Evolutionary conservation across 2,329 filamentous ascomycete species (phyloP), one percentile per base, ranked within the genome.

Genomic region (Calonectria pauciramosa): DNA sequence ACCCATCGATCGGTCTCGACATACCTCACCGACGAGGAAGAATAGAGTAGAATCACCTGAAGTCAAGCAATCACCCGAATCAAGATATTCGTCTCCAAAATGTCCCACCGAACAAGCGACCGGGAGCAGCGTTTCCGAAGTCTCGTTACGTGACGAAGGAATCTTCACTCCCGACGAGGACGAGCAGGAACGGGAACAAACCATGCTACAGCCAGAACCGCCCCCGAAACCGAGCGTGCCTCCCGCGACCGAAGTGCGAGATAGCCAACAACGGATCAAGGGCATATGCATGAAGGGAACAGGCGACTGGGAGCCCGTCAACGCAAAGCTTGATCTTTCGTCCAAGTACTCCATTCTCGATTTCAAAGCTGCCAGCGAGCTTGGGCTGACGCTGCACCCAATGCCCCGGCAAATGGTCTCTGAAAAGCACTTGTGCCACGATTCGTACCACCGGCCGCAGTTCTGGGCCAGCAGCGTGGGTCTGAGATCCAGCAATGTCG

Each of bases 261-360:
- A 63, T 13, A 41, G 8, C 23, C 13, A 18, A 13, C 20, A 20
- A 23, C n/a, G n/a, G 20, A 69, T 36, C 36, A 56, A 54, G 30
- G 34, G 54, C 6, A 32, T 73, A 16, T 70, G 56, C 38, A 70
- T 73, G 30, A 49, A 28, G 23, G 59, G 67, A 13, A 54, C 44
- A 36, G 59, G 47, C 7, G 66, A 65, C 9, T 73, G 71, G 71
- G 66, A 73, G n/a, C 44, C 47, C 1, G 49, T 66, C 18, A 28
- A 59, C 18, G 71, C 71, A 26, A 44, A 36, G 20, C 32, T 56
- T 23, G 66, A 73, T 26, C 6, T 11, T 10, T 52, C n/a, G 13
- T 52, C 47, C 4, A 52, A 18, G 13, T 32, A 64, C 16, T 73
- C 66, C 4, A 38, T 70, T 28, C 71, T 73, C 18, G 67, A 65